Percentiles rank a stretch among this genome's conserved stretches.
Evolutionary conservation across 768 basidiomycete species (phyloP).

Genomic region (Boletus barrowsii): DNA sequence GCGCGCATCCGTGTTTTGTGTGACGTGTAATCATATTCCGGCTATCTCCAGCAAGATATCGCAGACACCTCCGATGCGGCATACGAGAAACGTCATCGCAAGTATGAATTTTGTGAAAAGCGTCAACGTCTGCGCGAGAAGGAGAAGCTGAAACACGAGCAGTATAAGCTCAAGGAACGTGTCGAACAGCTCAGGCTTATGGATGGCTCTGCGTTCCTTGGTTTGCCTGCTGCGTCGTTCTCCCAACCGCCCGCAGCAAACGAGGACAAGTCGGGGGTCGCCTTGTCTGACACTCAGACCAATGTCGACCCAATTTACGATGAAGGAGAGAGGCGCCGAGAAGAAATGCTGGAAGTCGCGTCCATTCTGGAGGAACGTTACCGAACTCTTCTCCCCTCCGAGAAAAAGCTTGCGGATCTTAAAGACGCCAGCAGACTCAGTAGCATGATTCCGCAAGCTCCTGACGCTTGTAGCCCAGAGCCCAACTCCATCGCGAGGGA

Average conservation of each 20-base stretch:
- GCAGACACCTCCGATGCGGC: slow-evolving; percentile 76
- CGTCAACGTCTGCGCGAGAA: slow-evolving; percentile 83
- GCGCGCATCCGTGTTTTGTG: slow-evolving; percentile 30
- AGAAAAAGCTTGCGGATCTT: slow-evolving; percentile 43
- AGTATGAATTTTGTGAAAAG: slow-evolving; percentile 85
- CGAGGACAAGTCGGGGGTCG: slow-evolving; percentile 27
- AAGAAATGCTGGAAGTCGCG: slow-evolving; percentile 73
- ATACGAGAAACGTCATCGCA: slow-evolving; percentile 80
- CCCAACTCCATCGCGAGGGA: slow-evolving; percentile 7
- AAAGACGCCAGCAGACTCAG: slow-evolving; percentile 19
- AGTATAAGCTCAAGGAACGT: slow-evolving; percentile 87
- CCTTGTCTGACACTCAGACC: slow-evolving; percentile 32
- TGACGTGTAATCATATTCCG: slow-evolving; percentile 7
- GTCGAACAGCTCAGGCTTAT: slow-evolving; percentile 79
- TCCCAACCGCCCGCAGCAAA: slow-evolving; percentile 31
- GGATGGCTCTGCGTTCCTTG: slow-evolving; percentile 68
- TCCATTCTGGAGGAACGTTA: slow-evolving; percentile 68
- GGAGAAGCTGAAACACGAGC: slow-evolving; percentile 88
- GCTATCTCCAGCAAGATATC: slow-evolving; percentile 37
- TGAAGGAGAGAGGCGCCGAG: slow-evolving; percentile 73
- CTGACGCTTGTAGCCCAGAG: slow-evolving; percentile 18
- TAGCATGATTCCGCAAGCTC: slow-evolving; percentile 10
- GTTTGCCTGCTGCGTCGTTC: slow-evolving; percentile 58
- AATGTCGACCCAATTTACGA: slow-evolving; percentile 39
- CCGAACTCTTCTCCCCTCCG: slow-evolving; percentile 67